Base-by-base conservation (phyloP, 345 rosid genomes). In the Barbarea vulgaris region DNA sequence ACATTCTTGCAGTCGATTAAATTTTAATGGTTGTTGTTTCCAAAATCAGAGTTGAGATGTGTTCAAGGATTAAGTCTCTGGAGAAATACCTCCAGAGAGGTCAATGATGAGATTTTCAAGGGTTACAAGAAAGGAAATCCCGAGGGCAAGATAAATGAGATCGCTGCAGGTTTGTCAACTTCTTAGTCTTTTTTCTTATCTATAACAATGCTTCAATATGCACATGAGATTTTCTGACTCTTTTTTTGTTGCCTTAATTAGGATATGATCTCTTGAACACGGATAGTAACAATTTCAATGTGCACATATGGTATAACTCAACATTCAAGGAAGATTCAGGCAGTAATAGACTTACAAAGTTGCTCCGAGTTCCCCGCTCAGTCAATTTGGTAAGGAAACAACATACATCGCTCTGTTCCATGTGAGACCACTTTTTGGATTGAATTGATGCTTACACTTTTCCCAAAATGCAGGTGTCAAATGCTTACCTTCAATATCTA, bases 221-320 rank as follows among this genome's bases (percentile, higher is more conserved):
- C 65, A 31, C 74, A n/a, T 17, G 7, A 57, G 22, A 51, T n/a
- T 46, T 46, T 64, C 59, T 55, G 60, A 75, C 68, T 42, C 25
- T 15, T 48, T 56, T 48, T 56, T 75, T 84, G 68, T 78, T 82
- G 69, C 61, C 54, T 56, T 84, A n/a, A n/a, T n/a, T n/a, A 95
- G 99, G 88, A 33, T 96, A 93, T 79, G 99, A 96, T 88, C 86
- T 93, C 81, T 77, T 87, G 74, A 81, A 96, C 79, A 85, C 99
- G 34, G 64, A 83, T 67, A 64, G 22, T 37, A 84, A 48, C 55
- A 88, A 75, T 54, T 91, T 88, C 74, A 91, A 89, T 60, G 87
- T 87, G 79, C 89, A 69, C 82, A 72, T 93, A 64, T 91, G 91
- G 98, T 96, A 89, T 86, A 93, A 96, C 74, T 83, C 96, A 46